These are phyloP conservation scores for Echinosophora koreensis DNA, from an alignment of 306 rosid genomes.

Conservation along the genomic window DNA sequence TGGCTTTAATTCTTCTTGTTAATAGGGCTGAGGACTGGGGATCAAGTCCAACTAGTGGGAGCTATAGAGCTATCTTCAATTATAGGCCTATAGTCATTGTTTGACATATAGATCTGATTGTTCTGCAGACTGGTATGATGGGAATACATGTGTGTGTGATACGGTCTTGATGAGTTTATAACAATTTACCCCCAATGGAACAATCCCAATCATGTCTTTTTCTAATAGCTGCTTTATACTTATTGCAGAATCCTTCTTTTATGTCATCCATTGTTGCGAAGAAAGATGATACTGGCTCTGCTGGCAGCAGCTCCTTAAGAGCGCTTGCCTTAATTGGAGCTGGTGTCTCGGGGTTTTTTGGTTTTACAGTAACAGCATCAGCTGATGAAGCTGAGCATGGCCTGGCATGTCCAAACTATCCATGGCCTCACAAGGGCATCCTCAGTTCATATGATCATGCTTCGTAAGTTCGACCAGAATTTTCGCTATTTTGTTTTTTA, in stretches of 20 bases:
- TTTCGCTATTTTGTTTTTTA: neutral
- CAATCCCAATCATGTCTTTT: neutral
- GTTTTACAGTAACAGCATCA: constrained; percentile 82
- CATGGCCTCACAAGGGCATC: constrained; percentile 99
- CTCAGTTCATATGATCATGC: constrained; percentile 98
- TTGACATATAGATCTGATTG: constrained; percentile 8
- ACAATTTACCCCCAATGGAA: neutral
- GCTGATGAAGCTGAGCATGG: constrained; percentile 99
- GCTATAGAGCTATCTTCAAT: constrained; percentile 40
- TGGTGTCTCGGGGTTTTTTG: constrained; percentile 77
- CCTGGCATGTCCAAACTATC: constrained; percentile 85
- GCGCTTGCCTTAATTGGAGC: constrained; percentile 92
- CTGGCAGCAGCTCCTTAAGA: constrained; percentile 72
- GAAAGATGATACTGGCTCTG: constrained; percentile 66
- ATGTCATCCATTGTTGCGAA: constrained; percentile 64
- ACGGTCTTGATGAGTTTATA: constrained; percentile 7
- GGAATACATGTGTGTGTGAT: neutral
- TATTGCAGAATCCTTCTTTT: constrained; percentile 62
- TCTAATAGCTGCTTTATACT: constrained; percentile 33
- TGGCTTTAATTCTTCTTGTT: constrained; percentile 20
- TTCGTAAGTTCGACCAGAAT: constrained; percentile 68
- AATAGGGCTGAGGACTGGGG: neutral
- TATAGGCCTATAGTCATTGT: constrained; percentile 1
- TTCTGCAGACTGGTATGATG: constrained; percentile 3
- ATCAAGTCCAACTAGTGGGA: constrained; percentile 20